Conservation (phyloP, 371 early-diverging fungal genomes). For the Mortierella sp. region DNA sequence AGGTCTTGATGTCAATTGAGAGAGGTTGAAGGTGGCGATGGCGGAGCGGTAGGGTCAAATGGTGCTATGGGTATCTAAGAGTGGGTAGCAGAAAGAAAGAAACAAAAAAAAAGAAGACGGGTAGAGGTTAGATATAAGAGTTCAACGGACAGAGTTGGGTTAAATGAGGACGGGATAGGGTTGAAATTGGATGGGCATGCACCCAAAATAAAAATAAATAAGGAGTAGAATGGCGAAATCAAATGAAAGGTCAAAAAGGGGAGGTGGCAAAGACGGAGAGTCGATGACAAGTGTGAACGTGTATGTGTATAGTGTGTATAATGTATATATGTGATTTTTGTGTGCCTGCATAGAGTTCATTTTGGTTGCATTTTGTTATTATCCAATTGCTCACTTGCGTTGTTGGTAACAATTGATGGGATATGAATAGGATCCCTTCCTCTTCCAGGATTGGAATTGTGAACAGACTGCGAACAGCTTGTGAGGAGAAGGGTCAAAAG, state of each 20-base stretch:
- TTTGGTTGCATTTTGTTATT: not conserved
- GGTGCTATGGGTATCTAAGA: not conserved
- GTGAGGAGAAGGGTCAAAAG: not conserved
- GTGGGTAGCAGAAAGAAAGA: not conserved
- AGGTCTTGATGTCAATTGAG: not conserved
- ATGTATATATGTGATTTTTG: not conserved
- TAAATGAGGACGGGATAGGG: conserved; percentile 7
- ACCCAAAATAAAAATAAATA: not conserved
- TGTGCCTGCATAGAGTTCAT: conserved; percentile 1
- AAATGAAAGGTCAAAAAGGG: not conserved
- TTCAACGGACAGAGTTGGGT: conserved; percentile 1
- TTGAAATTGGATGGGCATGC: not conserved
- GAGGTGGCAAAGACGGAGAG: conserved; percentile 18
- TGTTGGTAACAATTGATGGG: not conserved
- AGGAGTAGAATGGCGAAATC: not conserved
- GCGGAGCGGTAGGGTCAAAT: not conserved
- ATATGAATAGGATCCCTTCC: conserved; percentile 3
- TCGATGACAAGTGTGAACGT: not conserved
- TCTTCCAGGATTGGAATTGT: not conserved
- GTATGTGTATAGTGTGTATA: not conserved
- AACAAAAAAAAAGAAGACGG: not conserved
- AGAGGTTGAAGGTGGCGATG: not conserved
- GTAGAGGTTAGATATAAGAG: not conserved
- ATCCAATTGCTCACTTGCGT: not conserved
- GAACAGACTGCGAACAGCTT: not conserved